Evolutionary conservation across 495 filamentous ascomycete genomes (phyloP).

Genomic region (Parathielavia appendiculata): DNA sequence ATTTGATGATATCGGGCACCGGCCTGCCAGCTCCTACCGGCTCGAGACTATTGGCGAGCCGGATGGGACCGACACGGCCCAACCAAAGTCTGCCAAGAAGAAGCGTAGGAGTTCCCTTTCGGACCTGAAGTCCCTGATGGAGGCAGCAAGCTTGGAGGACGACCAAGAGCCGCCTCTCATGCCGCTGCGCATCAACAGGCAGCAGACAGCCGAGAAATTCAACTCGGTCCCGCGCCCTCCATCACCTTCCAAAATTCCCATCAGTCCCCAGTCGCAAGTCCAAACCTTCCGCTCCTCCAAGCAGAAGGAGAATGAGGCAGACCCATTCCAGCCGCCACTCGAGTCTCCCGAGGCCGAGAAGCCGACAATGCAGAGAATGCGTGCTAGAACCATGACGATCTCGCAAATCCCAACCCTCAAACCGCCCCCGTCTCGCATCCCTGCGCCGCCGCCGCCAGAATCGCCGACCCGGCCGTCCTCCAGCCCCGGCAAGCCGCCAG

Average conservation of each 20-base stretch:
- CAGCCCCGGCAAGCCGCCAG: slow-evolving; percentile 33
- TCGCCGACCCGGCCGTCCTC: slow-evolving; percentile 31
- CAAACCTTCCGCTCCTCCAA: slow-evolving; percentile 31
- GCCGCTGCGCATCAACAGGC: slow-evolving; percentile 47
- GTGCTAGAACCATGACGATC: slow-evolving; percentile 41
- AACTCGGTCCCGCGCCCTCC: slow-evolving; percentile 38
- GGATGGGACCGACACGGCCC: slow-evolving; percentile 33
- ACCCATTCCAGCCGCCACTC: slow-evolving; percentile 26
- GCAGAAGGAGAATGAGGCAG: slow-evolving; percentile 41
- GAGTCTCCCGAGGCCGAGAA: slow-evolving; percentile 12
- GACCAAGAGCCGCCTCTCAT: slow-evolving; percentile 25
- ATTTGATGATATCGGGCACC: slow-evolving; percentile 48
- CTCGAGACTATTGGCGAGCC: slow-evolving; percentile 49
- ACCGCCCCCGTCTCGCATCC: slow-evolving; percentile 25
- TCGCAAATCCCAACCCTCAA: slow-evolving; percentile 46
- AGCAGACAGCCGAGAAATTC: slow-evolving; percentile 57
- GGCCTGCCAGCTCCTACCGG: slow-evolving; percentile 45
- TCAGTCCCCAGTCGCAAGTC: slow-evolving; percentile 35
- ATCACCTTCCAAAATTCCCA: slow-evolving; percentile 42
- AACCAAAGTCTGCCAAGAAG: slow-evolving; percentile 52
- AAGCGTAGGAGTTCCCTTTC: slow-evolving; percentile 90
- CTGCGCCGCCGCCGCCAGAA: slow-evolving; percentile 21
- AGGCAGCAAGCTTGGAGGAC: slow-evolving; percentile 39
- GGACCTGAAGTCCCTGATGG: slow-evolving; percentile 66
- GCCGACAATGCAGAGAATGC: slow-evolving; percentile 21